A percentile compares a stretch with the other conserved stretches of the same genome.
Evolutionary conservation across 371 early-diverging fungal species (phyloP).

Genomic region (Zopfochytrium polystomum): DNA sequence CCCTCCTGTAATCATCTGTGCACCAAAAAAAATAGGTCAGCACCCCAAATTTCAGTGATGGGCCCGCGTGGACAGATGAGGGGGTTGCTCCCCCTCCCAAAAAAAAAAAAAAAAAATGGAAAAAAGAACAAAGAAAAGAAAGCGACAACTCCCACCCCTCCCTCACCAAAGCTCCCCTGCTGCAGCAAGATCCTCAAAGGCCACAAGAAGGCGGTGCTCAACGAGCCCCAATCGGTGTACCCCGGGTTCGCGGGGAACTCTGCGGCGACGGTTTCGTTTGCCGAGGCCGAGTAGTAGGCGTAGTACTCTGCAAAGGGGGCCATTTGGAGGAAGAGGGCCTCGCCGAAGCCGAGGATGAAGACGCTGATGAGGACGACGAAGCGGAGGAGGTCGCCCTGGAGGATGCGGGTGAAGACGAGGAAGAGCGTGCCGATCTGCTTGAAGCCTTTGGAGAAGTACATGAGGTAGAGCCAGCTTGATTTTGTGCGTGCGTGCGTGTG

Average conservation of each 20-base stretch:
- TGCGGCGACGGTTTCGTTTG: neutral
- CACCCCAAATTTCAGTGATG: no score
- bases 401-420: constrained; percentile 11
- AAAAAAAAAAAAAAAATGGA: neutral
- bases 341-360: constrained; percentile 11
- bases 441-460: constrained; percentile 22
- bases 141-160: no score
- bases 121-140: neutral
- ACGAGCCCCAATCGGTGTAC: constrained; percentile 6
- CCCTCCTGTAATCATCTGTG: neutral
- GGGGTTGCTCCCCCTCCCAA: constrained; percentile 5
- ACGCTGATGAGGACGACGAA: constrained; percentile 9
- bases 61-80: neutral
- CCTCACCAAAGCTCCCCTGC: constrained; percentile 19
- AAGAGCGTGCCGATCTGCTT: constrained; percentile 9
- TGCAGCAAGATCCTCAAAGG: constrained; percentile 12
- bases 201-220: constrained; percentile 17
- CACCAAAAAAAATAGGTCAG: constrained; percentile 18
- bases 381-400: constrained; percentile 4
- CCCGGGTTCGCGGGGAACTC: no score
- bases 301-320: constrained; percentile 7
- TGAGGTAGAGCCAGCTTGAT: constrained; percentile 12
- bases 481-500: no score
- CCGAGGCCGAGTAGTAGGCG: neutral
- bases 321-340: constrained; percentile 15